Evolutionary conservation across 495 filamentous ascomycete genomes (phyloP).

Genomic region (Aspergillus panamensis): DNA sequence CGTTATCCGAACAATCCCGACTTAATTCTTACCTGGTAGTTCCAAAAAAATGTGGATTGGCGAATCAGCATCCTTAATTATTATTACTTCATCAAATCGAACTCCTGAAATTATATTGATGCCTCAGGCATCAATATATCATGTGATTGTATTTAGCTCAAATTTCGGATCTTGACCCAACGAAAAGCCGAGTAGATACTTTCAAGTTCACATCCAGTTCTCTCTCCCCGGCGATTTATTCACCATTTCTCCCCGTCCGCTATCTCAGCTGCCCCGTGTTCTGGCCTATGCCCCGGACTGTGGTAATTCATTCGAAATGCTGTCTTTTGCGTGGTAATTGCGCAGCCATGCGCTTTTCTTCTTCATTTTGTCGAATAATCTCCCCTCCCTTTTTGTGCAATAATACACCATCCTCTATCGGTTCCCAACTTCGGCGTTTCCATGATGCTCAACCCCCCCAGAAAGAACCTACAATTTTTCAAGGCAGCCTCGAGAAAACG

Average conservation of each 20-base stretch:
- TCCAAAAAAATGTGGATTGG: too few species aligned
- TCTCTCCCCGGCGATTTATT: neutral
- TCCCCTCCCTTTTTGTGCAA: slow-evolving; percentile 8
- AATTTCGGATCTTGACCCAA: too few species aligned
- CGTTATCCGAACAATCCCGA: too few species aligned
- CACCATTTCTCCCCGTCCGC: neutral
- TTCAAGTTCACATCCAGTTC: neutral
- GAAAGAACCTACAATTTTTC: slow-evolving; percentile 29
- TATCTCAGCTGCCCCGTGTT: neutral
- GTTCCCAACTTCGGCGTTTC: slow-evolving; percentile 10
- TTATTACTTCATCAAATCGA: neutral
- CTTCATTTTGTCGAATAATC: slow-evolving; percentile 15
- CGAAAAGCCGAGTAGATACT: neutral
- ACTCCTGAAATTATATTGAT: too few species aligned
- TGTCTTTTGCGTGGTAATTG: slow-evolving; percentile 17
- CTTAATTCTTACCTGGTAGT: too few species aligned
- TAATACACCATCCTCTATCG: neutral
- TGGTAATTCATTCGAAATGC: slow-evolving; percentile 17
- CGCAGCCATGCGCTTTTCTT: slow-evolving; percentile 30
- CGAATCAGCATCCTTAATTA: too few species aligned
- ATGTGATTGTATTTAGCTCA: neutral
- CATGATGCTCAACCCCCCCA: slow-evolving; percentile 11
- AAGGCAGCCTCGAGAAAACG: slow-evolving; percentile 42
- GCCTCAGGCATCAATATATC: neutral
- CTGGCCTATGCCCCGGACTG: slow-evolving; percentile 15